Evolutionary conservation across 257 asterid genomes (phyloP), one percentile per base, ranked within the genome.

Genomic region (Jaltomata sinuosa): DNA sequence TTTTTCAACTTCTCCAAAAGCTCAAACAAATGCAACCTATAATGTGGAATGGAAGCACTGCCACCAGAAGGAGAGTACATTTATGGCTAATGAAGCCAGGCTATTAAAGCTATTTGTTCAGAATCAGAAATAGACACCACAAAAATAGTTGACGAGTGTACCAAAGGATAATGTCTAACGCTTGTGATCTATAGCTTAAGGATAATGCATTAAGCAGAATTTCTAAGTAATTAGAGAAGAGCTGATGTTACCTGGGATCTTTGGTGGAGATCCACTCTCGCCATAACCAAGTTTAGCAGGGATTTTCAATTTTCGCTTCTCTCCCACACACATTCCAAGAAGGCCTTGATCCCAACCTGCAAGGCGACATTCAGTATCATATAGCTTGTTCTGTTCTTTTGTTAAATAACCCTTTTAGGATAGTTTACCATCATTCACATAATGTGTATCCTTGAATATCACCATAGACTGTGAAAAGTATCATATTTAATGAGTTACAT

Each of bases 301-400:
- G 69, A 97, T 97, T 85, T 92, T 93, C 93, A 95, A 87, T 92
- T 95, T 97, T 50, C 99, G 86, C 90, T 94, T 95, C 93, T 97
- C 99, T 45, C 99, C 99, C 71, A 97, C 88, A 88, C 99, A 97
- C 97, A 94, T 94, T 59, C 98, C 97, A 25, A 95, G 84, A 31
- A 97, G 85, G 62, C 99, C 99, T 89, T 95, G 99, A 90, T 97
- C 99, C 99, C 99, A 97, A 88, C 99, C 99, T 97, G 95, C 86
- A 87, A 80, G 83, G 82, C 18, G 36, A 82, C 54, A 88, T 77
- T 49, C 82, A 49, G 42, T 50, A 77, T 77, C 45, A 29, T 27
- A 49, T 77, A 9, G 62, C 64, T 49, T 77, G 19, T 9, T 68
- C n/a, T 34, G 77, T 68, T 34, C 49, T 34, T 68, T 68, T 18